phyloP scores from a whole-genome alignment of 208 protist species.

The Leishmania mexicana region DNA sequence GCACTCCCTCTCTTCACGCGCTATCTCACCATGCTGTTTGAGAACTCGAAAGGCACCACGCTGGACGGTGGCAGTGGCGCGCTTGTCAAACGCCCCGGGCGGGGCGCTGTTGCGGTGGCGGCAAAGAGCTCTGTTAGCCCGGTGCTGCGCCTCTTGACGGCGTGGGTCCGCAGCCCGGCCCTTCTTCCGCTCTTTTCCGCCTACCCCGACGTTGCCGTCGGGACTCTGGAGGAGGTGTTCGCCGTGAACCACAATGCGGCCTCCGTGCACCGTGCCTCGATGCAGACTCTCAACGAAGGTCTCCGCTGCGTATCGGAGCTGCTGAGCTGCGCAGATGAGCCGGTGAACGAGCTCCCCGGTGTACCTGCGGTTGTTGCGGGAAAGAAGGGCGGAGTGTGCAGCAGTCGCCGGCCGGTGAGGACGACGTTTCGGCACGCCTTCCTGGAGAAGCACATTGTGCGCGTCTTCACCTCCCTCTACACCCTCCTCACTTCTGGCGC shows the following conservation, averaged over 20 bases:
- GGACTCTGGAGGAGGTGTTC: constrained; percentile 77
- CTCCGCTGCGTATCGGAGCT: constrained; percentile 79
- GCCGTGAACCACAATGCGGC: constrained; percentile 28
- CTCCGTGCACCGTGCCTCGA: constrained; percentile 42
- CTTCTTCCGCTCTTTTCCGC: constrained; percentile 64
- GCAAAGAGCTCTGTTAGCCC: constrained; percentile 52
- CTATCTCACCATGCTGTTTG: constrained; percentile 40
- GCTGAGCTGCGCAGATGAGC: constrained; percentile 51
- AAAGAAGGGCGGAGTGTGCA: not conserved
- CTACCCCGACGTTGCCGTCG: constrained; percentile 55
- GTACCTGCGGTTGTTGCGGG: not conserved
- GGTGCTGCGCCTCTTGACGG: constrained; percentile 67
- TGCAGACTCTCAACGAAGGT: constrained; percentile 53
- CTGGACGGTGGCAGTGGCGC: constrained; percentile 21
- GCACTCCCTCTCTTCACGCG: constrained; percentile 22
- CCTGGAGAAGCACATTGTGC: constrained; percentile 57
- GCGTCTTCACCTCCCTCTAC: constrained; percentile 76
- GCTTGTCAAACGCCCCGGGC: not conserved
- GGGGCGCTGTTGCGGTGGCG: not conserved
- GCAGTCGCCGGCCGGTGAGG: not conserved
- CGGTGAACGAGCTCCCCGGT: constrained; percentile 31
- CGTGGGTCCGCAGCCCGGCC: constrained; percentile 55
- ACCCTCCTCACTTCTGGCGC: constrained; percentile 61
- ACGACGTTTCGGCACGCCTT: constrained; percentile 59
- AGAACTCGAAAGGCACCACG: constrained; percentile 53